Evolutionary conservation across 2,329 filamentous ascomycete genomes (phyloP), one percentile per base, ranked within the genome.

Genomic region (Exophiala spinifera): DNA sequence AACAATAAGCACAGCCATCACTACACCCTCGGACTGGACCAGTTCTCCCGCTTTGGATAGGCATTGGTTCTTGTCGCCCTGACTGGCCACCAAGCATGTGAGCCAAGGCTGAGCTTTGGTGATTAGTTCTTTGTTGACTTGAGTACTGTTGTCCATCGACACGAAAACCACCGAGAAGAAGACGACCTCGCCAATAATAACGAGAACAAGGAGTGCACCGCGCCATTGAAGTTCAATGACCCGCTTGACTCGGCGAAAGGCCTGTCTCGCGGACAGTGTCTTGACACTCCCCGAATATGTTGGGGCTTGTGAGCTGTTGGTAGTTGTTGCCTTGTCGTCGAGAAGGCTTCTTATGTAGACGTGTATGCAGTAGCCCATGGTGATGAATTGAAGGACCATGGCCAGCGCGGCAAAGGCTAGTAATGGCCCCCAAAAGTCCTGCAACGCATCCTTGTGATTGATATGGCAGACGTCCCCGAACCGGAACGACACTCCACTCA

Each of bases 161-260:
- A 97, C 86, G 68, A 97, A 97, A 51, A 96, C 81, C 43, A 96
- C 78, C 1, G 91, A 86, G 72, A 97, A 96, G 78, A 96, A 96
- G 65, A 96, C 85, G 59, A 97, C 90, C 68, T 97, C 91, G 56
- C 84, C 82, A 54, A 96, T 82, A 63, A 97, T 95, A 68, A 96
- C 87, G 49, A 95, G 77, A 13, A 96, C 91, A 57, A 97, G 89
- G 40, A 85, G 83, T 56, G 96, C 92, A 42, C 91, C 92, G 63
- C 92, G 83, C 94, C 94, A 99, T 71, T 99, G 94, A 3, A 97
- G 82, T 68, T 88, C 84, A 34, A 99, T 81, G 15, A 97, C 91
- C 62, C 91, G 87, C 61, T 85, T 85, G 34, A 99, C 83, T 64
- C 94, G 85, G 60, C 88, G 85, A 68, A 95, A 96, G 1, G 95